These are phyloP conservation scores for Candida suzukii DNA, from an alignment of 805 yeast genomes.

Conservation along the genomic window DNA sequence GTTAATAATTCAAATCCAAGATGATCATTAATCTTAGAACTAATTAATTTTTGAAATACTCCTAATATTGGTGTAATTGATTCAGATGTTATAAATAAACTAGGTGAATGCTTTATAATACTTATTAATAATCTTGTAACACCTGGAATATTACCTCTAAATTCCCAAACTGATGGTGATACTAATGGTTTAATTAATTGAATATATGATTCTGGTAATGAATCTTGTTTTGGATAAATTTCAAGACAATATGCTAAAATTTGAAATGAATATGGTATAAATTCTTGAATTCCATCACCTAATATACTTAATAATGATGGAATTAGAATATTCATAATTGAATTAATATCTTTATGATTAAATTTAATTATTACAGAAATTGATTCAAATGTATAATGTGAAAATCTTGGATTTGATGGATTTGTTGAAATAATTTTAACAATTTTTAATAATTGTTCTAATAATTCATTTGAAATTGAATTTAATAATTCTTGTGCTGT, in stretches of 20 bases:
- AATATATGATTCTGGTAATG: conserved; percentile 59
- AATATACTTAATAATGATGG: conserved; percentile 63
- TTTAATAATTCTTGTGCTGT: conserved; percentile 63
- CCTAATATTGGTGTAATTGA: conserved; percentile 78
- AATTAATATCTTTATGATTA: conserved; percentile 26
- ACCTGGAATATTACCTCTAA: conserved; percentile 89
- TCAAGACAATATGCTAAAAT: conserved; percentile 76
- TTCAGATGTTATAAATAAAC: conserved; percentile 29
- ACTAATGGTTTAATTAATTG: conserved; percentile 73
- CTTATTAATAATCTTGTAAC: conserved; percentile 72
- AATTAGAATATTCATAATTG: conserved; percentile 46
- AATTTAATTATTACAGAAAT: conserved; percentile 68
- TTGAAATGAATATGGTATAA: conserved; percentile 89
- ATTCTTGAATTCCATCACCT: conserved; percentile 86
- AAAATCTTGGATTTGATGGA: conserved; percentile 92
- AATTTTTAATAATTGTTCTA: conserved; percentile 64
- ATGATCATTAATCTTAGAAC: conserved; percentile 74
- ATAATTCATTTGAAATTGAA: conserved; percentile 36
- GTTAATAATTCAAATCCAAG: conserved; percentile 84
- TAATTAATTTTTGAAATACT: conserved; percentile 88
- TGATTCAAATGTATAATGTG: conserved; percentile 87
- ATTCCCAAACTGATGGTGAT: conserved; percentile 92
- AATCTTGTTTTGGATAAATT: conserved; percentile 36
- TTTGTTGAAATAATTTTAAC: conserved; percentile 69
- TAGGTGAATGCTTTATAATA: conserved; percentile 45